phyloP scores from a whole-genome alignment of 148 eudicot species.

The Vaccinium corymbosum region DNA sequence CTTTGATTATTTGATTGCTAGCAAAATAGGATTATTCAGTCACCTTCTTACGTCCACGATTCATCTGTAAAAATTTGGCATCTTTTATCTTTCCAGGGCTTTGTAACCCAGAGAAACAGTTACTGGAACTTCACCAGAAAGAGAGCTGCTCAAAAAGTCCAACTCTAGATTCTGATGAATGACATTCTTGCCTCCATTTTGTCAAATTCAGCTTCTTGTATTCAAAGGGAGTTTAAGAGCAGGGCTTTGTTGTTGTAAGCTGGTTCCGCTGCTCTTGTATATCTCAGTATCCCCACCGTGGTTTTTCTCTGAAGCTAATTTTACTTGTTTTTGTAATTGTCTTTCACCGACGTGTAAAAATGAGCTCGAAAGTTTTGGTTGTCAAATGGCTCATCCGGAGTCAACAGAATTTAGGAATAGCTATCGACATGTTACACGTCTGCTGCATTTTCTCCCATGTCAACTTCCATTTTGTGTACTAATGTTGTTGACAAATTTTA shows the following conservation, averaged over 20 bases:
- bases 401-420: not conserved
- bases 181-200: not conserved
- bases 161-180: constrained; percentile 42
- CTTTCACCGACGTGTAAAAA: not conserved
- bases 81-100: constrained; percentile 47
- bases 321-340: not conserved
- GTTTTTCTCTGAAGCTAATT: not conserved
- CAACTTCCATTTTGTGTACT: not conserved
- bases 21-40: no score
- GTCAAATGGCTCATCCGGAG: not conserved
- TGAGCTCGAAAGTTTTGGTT: not conserved
- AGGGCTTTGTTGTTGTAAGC: constrained; percentile 9
- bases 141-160: constrained; percentile 69
- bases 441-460: not conserved
- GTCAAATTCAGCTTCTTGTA: not conserved
- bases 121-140: constrained; percentile 75
- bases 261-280: constrained; percentile 8
- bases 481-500: not conserved
- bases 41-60: not conserved
- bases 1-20: no score
- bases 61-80: not conserved
- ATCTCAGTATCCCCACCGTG: not conserved
- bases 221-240: constrained; percentile 7
- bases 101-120: constrained; percentile 73
- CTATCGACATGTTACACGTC: not conserved